These are phyloP conservation scores for Rhizopus sp. DNA, from an alignment of 371 early-diverging fungal genomes.

Conservation along the genomic window DNA sequence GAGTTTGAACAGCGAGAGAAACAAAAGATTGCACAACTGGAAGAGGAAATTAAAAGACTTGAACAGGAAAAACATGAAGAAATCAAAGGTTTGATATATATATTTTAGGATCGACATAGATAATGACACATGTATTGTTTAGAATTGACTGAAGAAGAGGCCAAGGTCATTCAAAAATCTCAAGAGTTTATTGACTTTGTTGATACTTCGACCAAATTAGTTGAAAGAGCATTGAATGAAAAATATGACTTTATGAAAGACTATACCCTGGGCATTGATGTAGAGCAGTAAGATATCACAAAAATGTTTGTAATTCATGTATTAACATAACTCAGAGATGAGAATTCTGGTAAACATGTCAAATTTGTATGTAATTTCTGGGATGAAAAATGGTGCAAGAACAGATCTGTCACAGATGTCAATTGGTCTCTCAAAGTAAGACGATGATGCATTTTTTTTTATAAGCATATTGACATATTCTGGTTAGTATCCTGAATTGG, in stretches of 20 bases:
- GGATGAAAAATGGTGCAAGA: constrained; percentile 82
- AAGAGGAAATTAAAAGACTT: constrained; percentile 60
- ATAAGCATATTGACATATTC: neutral
- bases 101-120: neutral
- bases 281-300: constrained; percentile 48
- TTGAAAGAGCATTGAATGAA: constrained; percentile 91
- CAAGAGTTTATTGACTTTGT: constrained; percentile 85
- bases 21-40: constrained; percentile 56
- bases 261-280: constrained; percentile 79
- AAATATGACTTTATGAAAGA: constrained; percentile 92
- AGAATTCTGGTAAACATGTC: constrained; percentile 68
- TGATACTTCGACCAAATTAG: constrained; percentile 80
- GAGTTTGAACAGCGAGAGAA: constrained; percentile 65
- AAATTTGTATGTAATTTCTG: constrained; percentile 73
- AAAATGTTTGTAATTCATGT: neutral
- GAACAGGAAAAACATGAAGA: constrained; percentile 56
- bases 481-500: constrained; percentile 78
- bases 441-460: neutral
- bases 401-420: constrained; percentile 88
- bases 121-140: neutral
- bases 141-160: constrained; percentile 87
- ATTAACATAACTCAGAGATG: constrained; percentile 45
- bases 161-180: constrained; percentile 68
- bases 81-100: constrained; percentile 27
- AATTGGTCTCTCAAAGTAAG: constrained; percentile 88